A percentile compares a stretch with the other conserved stretches of the same genome.
These are phyloP conservation scores for Beauveria brongniartii DNA, from an alignment of 2,329 filamentous ascomycete species.

Conservation along the genomic window DNA sequence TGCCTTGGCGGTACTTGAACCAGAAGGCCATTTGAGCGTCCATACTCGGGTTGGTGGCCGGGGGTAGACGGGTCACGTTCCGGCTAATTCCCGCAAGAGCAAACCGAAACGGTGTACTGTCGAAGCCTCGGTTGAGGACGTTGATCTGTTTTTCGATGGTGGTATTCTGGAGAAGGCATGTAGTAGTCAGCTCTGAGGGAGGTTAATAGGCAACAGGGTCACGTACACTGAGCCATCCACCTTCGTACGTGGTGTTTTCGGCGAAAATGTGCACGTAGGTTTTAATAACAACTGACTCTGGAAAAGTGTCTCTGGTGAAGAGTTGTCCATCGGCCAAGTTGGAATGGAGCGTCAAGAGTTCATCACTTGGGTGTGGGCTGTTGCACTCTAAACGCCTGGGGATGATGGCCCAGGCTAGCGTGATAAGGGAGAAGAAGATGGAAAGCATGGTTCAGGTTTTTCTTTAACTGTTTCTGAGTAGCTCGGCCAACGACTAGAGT, in stretches of 20 bases:
- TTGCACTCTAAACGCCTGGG: not conserved
- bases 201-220: not conserved
- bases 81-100: not conserved
- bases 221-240: not conserved
- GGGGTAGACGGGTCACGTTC: no score
- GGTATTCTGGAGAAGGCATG: not conserved
- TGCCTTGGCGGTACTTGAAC: constrained; percentile 30
- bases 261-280: not conserved
- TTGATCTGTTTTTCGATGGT: not conserved
- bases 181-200: not conserved
- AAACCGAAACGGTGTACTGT: not conserved
- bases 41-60: not conserved
- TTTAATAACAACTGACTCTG: not conserved
- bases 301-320: not conserved
- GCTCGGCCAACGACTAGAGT: not conserved
- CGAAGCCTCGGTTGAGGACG: not conserved
- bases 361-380: not conserved
- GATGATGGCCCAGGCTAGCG: not conserved
- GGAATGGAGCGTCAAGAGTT: not conserved
- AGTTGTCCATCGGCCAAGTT: not conserved
- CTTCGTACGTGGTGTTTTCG: not conserved
- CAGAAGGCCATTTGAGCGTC: not conserved
- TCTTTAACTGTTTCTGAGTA: not conserved
- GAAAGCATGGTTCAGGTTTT: not conserved
- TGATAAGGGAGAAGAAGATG: not conserved